These are phyloP conservation scores for Penicillium turbatum DNA, from an alignment of 495 filamentous ascomycete species.

Conservation along the genomic window DNA sequence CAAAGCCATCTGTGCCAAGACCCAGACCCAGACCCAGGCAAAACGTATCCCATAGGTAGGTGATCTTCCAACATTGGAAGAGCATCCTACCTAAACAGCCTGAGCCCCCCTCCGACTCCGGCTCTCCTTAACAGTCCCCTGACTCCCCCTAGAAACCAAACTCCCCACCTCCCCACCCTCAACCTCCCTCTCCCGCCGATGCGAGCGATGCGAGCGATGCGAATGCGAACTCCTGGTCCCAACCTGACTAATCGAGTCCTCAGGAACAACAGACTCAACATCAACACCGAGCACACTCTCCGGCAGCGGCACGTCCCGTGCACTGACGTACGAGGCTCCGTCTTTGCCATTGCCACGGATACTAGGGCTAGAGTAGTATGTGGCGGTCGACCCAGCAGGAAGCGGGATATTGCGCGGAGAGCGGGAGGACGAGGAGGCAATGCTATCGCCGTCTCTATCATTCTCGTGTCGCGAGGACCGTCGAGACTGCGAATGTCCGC, in stretches of 20 bases:
- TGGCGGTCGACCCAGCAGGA: constrained; percentile 19
- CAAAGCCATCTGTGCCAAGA: no score
- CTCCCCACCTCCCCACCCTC: constrained; percentile 46
- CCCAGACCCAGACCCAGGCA: background rate
- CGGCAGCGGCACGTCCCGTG: constrained; percentile 46
- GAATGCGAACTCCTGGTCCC: constrained; percentile 13
- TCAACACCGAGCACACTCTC: constrained; percentile 42
- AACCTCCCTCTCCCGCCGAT: constrained; percentile 22
- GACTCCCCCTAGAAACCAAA: constrained; percentile 47
- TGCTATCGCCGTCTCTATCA: constrained; percentile 15
- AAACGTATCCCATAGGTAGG: background rate
- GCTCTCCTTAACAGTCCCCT: constrained; percentile 35
- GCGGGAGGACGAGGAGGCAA: constrained; percentile 27
- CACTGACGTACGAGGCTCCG: constrained; percentile 28
- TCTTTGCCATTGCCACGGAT: constrained; percentile 15
- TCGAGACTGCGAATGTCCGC: constrained; percentile 15
- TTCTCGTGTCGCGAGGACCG: constrained; percentile 4
- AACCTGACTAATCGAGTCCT: constrained; percentile 40
- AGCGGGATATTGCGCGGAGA: constrained; percentile 32
- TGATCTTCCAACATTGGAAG: background rate
- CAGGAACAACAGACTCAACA: constrained; percentile 31
- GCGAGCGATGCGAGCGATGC: constrained; percentile 24
- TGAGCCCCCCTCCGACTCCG: constrained; percentile 34
- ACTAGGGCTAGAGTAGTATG: constrained; percentile 17
- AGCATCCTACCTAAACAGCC: constrained; percentile 17